Evolutionary conservation across 1,139 yeast genomes (phyloP).

Genomic region (Saccharomycopsis crataegensis): DNA sequence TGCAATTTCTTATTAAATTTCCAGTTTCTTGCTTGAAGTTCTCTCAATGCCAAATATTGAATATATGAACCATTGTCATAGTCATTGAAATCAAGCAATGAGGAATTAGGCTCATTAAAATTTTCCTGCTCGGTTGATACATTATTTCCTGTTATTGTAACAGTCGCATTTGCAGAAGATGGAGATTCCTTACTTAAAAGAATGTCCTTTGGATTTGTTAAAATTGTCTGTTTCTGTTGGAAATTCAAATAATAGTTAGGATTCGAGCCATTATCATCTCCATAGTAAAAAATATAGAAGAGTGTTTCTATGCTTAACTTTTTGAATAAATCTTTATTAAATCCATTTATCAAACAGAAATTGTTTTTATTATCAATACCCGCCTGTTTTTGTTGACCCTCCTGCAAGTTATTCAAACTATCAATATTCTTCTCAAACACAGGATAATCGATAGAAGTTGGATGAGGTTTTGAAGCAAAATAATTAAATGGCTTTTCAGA

Average conservation of each 20-base stretch:
- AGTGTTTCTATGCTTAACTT: slow-evolving; percentile 83
- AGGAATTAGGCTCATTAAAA: not conserved
- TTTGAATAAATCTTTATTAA: slow-evolving; percentile 40
- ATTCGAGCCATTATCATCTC: slow-evolving; percentile 34
- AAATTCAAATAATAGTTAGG: slow-evolving; percentile 13
- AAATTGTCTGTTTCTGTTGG: not conserved
- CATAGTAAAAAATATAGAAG: slow-evolving; percentile 84
- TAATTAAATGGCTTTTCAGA: slow-evolving; percentile 82
- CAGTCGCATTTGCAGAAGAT: too few species aligned
- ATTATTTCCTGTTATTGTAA: too few species aligned
- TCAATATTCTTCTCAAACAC: slow-evolving; percentile 30
- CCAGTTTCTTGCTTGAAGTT: slow-evolving; percentile 82
- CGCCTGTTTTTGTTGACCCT: not conserved
- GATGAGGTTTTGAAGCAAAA: slow-evolving; percentile 78
- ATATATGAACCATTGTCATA: slow-evolving; percentile 55
- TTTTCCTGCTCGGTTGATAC: not conserved
- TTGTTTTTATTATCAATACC: slow-evolving; percentile 2
- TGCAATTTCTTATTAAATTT: slow-evolving; percentile 65
- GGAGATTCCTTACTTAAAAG: not conserved
- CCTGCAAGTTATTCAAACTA: not conserved
- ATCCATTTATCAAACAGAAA: slow-evolving; percentile 13
- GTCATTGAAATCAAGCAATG: slow-evolving; percentile 8
- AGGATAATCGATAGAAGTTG: slow-evolving; percentile 88
- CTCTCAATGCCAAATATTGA: slow-evolving; percentile 79
- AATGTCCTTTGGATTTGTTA: slow-evolving; percentile 1